phyloP scores from a whole-genome alignment of 352 stramenopile species.

The Globisporangium rhizosaccharum region DNA sequence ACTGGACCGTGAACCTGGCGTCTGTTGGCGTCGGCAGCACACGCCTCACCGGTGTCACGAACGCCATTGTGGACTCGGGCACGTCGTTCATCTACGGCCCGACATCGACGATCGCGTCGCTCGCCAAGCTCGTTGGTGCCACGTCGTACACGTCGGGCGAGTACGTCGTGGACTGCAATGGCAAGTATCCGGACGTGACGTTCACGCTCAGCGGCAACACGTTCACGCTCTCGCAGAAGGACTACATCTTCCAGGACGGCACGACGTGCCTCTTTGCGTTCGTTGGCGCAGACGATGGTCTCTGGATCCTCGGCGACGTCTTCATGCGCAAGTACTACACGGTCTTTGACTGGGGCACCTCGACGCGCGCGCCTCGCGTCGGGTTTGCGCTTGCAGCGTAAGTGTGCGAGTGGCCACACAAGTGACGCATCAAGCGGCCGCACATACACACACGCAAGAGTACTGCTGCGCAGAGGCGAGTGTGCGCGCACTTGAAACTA shows the following conservation, averaged over 20 bases:
- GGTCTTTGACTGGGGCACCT: constrained; percentile 82
- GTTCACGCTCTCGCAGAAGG: constrained; percentile 89
- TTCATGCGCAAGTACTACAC: constrained; percentile 94
- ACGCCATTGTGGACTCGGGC: constrained; percentile 94
- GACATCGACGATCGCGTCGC: constrained; percentile 79
- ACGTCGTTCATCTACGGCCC: constrained; percentile 94
- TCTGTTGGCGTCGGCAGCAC: constrained; percentile 52
- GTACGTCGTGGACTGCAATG: no score
- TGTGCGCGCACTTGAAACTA: no score
- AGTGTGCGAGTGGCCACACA: constrained; percentile 5
- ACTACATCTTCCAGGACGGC: constrained; percentile 92
- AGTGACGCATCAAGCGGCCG: no score
- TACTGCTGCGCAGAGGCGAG: no score
- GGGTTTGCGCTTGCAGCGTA: constrained; percentile 79
- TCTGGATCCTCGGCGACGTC: constrained; percentile 79
- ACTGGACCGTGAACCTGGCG: constrained; percentile 77
- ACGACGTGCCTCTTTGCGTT: constrained; percentile 94
- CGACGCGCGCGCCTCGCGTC: constrained; percentile 69
- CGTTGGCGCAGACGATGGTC: constrained; percentile 68
- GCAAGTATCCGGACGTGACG: constrained; percentile 85
- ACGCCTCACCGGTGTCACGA: constrained; percentile 31
- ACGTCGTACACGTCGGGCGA: constrained; percentile 46
- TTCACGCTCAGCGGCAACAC: constrained; percentile 90
- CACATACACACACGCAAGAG: no score
- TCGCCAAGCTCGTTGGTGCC: constrained; percentile 84